Evolutionary conservation across 2,329 filamentous ascomycete genomes (phyloP), one percentile per base, ranked within the genome.

Genomic region (Botrytis paeoniae): DNA sequence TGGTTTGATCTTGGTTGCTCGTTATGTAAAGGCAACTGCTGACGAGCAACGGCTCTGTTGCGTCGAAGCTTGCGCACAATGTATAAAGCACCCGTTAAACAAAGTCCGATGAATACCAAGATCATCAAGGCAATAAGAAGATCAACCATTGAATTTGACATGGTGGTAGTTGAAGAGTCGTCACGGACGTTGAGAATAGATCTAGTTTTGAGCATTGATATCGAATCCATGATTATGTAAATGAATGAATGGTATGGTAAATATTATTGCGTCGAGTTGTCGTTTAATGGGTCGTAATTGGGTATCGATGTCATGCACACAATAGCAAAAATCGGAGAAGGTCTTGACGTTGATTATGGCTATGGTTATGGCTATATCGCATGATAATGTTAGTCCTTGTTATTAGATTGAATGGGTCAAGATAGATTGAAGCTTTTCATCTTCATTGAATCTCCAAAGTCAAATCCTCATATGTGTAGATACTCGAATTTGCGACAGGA

Each of bases 111-210:
- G 78, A 97, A 89, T 78, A 95, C 85, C 63, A 99, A 86, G 75
- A 91, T 90, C 78, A 98, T 86, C 72, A 98, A 88, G 73, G 89
- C 88, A 78, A 97, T 92, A 81, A 97, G 85, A 61, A 97, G 88
- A 80, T 93, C 90, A 81, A 95, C 86, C 84, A 92, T 90, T 63
- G 88, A 86, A 54, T 84, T 83, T 75, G 85, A 88, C 77, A 92
- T 85, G 64, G 74, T 71, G 78, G 85, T 83, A 73, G 83, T 84
- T 60, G 71, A 69, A 64, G 72, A 59, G 32, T 39, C 39, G 80
- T 85, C 83, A 76, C 89, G 87, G 80, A 83, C 82, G 78, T 86
- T 84, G 76, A 91, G 78, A 73, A 80, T 75, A 71, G 78, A 77
- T 75, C 84, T 83, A 78, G 75, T 73, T 71, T 78, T 75, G 76